Conservation (phyloP, 192 early-diverging fungal species). For the Kickxella alabastrina region DNA sequence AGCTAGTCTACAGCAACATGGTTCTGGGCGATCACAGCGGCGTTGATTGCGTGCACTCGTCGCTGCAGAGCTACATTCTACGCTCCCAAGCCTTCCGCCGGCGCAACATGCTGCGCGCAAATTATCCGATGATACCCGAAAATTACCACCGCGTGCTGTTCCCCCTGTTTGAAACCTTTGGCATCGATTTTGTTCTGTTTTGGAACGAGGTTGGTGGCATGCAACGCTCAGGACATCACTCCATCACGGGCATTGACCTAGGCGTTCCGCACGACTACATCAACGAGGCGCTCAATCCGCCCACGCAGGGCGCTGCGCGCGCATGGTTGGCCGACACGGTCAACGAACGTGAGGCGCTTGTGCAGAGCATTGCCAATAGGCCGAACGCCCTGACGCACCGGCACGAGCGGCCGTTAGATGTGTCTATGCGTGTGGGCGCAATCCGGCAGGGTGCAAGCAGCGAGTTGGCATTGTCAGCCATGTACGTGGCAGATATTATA, state of each 20-base stretch:
- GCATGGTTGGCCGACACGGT: conserved; percentile 39
- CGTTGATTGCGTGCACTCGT: conserved; percentile 57
- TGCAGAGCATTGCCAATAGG: conserved; percentile 28
- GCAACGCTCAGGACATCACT: conserved; percentile 71
- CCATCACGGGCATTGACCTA: conserved; percentile 88
- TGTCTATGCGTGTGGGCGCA: conserved; percentile 7
- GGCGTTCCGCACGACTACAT: conserved; percentile 72
- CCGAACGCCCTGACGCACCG: conserved; percentile 4
- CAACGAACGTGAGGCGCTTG: conserved; percentile 35
- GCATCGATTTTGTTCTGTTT: conserved; percentile 83
- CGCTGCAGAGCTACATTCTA: conserved; percentile 64
- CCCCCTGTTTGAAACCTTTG: conserved; percentile 80
- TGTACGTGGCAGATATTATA: conserved; percentile 17
- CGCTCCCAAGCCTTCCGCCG: conserved; percentile 75
- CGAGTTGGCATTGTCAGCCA: background rate
- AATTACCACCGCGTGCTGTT: conserved; percentile 62
- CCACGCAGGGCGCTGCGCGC: conserved; percentile 47
- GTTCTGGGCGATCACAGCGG: conserved; percentile 48
- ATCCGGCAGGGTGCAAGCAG: background rate
- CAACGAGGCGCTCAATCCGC: conserved; percentile 50
- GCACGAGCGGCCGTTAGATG: conserved; percentile 33
- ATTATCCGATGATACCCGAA: conserved; percentile 66
- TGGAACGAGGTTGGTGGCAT: conserved; percentile 55
- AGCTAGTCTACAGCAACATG: conserved; percentile 34
- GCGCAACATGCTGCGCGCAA: conserved; percentile 55